These are phyloP conservation scores for Erysimum cheiri DNA, from an alignment of 441 rosid species.

Conservation along the genomic window DNA sequence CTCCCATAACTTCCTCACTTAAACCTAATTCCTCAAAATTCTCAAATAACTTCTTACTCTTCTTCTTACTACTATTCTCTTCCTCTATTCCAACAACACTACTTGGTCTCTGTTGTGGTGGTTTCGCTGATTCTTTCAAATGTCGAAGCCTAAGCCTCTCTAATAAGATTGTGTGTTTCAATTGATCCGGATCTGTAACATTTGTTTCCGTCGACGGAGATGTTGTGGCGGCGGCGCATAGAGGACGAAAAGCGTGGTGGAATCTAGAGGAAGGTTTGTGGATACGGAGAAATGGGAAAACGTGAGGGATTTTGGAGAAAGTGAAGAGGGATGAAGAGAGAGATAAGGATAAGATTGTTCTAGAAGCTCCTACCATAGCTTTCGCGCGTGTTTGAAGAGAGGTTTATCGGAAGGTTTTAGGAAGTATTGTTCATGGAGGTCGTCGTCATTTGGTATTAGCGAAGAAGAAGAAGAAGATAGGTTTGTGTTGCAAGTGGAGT, in stretches of 20 bases:
- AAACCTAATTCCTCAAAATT: conserved; percentile 79
- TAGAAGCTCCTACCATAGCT: conserved; percentile 65
- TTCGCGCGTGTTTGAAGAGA: conserved; percentile 37
- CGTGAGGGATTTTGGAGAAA: conserved; percentile 40
- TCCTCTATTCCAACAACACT: conserved; percentile 38
- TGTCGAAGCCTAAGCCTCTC: conserved; percentile 80
- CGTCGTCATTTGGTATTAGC: conserved; percentile 28
- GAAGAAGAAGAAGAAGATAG: conserved; percentile 40
- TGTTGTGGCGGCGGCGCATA: conserved; percentile 43
- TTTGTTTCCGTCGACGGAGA: conserved; percentile 33
- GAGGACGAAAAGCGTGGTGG: conserved; percentile 55
- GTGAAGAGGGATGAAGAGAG: conserved; percentile 48
- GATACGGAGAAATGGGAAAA: conserved; percentile 56
- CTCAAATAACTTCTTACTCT: conserved; percentile 50
- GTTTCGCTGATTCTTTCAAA: conserved; percentile 60
- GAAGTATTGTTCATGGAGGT: conserved; percentile 31
- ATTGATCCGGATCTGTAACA: conserved; percentile 54
- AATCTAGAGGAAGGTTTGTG: conserved; percentile 54
- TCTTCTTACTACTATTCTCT: conserved; percentile 45
- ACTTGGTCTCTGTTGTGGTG: conserved; percentile 42
- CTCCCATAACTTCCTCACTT: conserved; percentile 80
- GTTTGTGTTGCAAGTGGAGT: conserved; percentile 35
- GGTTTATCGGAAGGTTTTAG: conserved; percentile 34
- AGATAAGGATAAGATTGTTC: conserved; percentile 56
- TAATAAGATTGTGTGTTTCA: conserved; percentile 73